Evolutionary conservation across 2,329 filamentous ascomycete species (phyloP), one percentile per base, ranked within the genome.

Genomic region (Bipolaris bicolor): DNA sequence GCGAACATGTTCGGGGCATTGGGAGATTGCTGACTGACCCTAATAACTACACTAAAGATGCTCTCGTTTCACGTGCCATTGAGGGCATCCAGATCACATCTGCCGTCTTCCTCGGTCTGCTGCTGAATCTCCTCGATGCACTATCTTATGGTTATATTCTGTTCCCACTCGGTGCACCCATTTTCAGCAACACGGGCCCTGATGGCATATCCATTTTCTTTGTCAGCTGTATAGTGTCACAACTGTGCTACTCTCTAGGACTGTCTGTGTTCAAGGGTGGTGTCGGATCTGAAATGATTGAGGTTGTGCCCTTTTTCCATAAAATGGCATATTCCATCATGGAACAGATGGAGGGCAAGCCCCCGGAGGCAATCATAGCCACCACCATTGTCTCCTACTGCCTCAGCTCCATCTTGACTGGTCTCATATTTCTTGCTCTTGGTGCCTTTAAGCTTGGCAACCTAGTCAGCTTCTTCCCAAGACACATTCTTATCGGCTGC

Each of bases 171-270:
- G 93, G 94, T 6, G 90, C 91, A 61, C 87, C 91, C 7, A 84
- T 97, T 18, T 99, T 99, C 74, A 86, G 89, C 26, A 85, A 89
- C 61, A 86, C 98, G 6, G 95, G 94, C 1, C 89, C 94, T 0
- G 94, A 97, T 55, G 95, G 95, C 22, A 97, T 99, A 54, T 97
- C 95, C 0, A 97, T 99, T 78, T 99, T 98, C 79, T 99, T 98
- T 75, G 91, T 99, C 66, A 97, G 93, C 82, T 97, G 93, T 55
- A 97, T 99, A 62, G 85, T 98, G 39, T 90, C 95, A 0, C 95
- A 99, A 74, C 77, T 99, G 49, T 90, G 92, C 15, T 98, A 94
- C 74, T 97, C 94, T 0, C 83, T 84, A 18, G 88, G 88, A 3
- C 90, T 92, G 0, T 97, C 93, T 69, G 88, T 91, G 33, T 99